Evolutionary conservation across 352 stramenopile genomes (phyloP).

Genomic region (Pythium folliculosum): DNA sequence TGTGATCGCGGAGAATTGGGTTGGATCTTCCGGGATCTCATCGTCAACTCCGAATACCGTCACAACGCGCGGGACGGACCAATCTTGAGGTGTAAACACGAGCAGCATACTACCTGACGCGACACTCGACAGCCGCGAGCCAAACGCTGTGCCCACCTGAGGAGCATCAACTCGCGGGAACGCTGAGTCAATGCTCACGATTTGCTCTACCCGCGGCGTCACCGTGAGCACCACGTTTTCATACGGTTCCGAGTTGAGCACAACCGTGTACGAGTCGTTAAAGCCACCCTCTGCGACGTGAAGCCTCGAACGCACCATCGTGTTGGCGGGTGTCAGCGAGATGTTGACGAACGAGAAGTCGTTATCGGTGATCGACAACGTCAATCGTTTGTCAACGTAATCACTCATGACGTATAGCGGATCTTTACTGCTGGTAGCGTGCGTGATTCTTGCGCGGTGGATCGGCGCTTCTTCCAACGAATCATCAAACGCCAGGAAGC

Average conservation of each 20-base stretch:
- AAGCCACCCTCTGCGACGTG: constrained; percentile 77
- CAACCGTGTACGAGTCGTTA: constrained; percentile 71
- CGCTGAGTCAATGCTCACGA: constrained; percentile 41
- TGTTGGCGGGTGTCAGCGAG: constrained; percentile 31
- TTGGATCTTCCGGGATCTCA: constrained; percentile 54
- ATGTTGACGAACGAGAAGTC: constrained; percentile 67
- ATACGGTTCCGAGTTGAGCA: constrained; percentile 64
- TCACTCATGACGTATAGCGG: constrained; percentile 41
- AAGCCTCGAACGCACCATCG: constrained; percentile 32
- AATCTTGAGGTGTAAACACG: constrained; percentile 71
- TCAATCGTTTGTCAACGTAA: constrained; percentile 33
- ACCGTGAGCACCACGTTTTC: constrained; percentile 55
- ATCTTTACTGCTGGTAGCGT: constrained; percentile 50
- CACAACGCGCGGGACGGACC: constrained; percentile 41
- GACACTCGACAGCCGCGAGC: constrained; percentile 2
- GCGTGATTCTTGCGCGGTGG: constrained; percentile 52
- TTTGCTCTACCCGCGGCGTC: constrained; percentile 39
- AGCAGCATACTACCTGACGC: constrained; percentile 34
- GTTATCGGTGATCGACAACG: constrained; percentile 62
- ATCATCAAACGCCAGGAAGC: constrained; percentile 63
- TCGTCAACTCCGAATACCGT: constrained; percentile 67
- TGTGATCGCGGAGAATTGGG: constrained; percentile 52
- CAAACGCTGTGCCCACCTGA: constrained; percentile 18
- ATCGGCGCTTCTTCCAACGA: constrained; percentile 53
- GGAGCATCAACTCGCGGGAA: constrained; percentile 28